Evolutionary conservation across 1,284 basidiomycete genomes (phyloP), one percentile per base, ranked within the genome.

Genomic region (Retiboletus flavoniger): DNA sequence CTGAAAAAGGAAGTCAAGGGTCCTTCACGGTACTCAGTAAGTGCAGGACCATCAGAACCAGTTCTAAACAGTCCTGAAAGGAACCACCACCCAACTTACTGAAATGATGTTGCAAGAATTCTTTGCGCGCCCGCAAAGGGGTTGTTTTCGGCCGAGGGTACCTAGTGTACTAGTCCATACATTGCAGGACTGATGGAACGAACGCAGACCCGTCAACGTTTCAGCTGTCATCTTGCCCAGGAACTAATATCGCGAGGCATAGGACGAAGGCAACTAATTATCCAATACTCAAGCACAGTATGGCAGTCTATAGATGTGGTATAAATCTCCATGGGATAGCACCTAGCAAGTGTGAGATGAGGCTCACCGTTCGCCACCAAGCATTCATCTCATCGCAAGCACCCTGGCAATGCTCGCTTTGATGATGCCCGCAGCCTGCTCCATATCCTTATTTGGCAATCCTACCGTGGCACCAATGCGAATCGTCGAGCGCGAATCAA

Each of bases 401-500:
- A 93, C 83, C 76, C 93, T 94, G 50, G 82, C 76, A 38, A 93
- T 76, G 36, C 87, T 87, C 29, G 79, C 78, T 75, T 90, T 93
- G 56, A 98, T 72, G 24, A 89, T 81, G 31, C 76, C 75, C n/a
- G 86, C 85, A 2, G 94, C 91, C 77, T 93, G 95, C 76, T 97
- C 94, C 53, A 88, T 84, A 65, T 98, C 96, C 75, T 95, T 96
- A 77, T 80, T 89, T 26, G 84, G 85, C 61, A 98, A 73, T 10
- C 84, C 92, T 10, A 85, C 81, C 4, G 82, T 87, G 59, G 96
- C 74, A 21, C 87, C 87, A n/a, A 98, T 75, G 54, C 93, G 82
- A 60, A 99, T 85, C 65, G 88, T 91, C n/a, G 96, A 93, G 47
- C 88, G 79, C 11, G 84, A 80, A 67, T 95, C 91, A n/a, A 83